Percentiles rank a stretch among this genome's conserved stretches.
Evolutionary conservation across 306 rosid species (phyloP).

Genomic region (Vachellia pachyceras): DNA sequence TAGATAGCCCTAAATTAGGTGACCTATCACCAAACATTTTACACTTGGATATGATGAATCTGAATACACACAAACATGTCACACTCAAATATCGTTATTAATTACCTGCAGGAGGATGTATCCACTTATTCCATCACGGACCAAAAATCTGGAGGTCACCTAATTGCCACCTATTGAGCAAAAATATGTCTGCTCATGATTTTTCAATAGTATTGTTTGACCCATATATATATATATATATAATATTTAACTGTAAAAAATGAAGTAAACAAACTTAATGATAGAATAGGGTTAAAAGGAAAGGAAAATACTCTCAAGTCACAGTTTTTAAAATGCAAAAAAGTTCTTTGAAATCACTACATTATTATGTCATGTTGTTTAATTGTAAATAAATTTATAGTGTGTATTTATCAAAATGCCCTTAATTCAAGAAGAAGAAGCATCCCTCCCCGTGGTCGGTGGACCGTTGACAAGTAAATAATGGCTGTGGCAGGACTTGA

Average conservation of each 20-base stretch:
- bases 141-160: too few relatives aligned
- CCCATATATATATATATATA: too few relatives aligned
- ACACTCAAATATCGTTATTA: constrained; percentile 36
- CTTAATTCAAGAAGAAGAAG: not conserved
- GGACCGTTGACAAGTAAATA: not conserved
- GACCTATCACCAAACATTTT: constrained; percentile 48
- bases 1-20: constrained; percentile 50
- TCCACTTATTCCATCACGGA: not conserved
- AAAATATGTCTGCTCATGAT: constrained; percentile 6
- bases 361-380: too few relatives aligned
- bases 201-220: constrained; percentile 21
- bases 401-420: not conserved
- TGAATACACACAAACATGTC: constrained; percentile 6
- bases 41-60: constrained; percentile 45
- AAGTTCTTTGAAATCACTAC: too few relatives aligned
- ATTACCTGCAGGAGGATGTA: constrained; percentile 19
- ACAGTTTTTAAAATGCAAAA: too few relatives aligned
- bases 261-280: not conserved
- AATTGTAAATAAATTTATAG: not conserved
- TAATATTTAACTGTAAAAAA: not conserved
- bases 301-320: not conserved
- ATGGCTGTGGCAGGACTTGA: too few relatives aligned
- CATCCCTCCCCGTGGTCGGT: not conserved
- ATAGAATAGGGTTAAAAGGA: not conserved
- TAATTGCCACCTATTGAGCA: constrained; percentile 34